These are phyloP conservation scores for Umbilicus rupestris DNA, from an alignment of 164 flowering plant species.

Conservation along the genomic window DNA sequence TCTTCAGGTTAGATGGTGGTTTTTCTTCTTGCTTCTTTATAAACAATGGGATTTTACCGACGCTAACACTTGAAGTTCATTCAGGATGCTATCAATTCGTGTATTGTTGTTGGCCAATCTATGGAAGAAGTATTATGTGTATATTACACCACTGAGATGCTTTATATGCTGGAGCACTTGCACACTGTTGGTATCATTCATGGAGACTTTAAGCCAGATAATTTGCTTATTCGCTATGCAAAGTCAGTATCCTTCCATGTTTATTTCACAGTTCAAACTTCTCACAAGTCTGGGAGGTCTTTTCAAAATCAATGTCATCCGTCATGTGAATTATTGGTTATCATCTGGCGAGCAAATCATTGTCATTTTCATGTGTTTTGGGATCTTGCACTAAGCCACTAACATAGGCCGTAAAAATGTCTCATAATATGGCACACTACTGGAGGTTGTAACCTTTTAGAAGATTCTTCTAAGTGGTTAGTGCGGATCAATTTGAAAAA, in stretches of 20 bases:
- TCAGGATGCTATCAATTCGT: conserved; percentile 93
- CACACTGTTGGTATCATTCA: conserved; percentile 75
- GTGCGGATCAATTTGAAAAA: neutral
- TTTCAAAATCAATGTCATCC: neutral
- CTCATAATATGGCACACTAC: neutral
- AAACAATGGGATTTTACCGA: conserved; percentile 1
- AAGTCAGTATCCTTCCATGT: conserved; percentile 31
- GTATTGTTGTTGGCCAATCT: conserved; percentile 41
- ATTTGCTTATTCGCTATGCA: conserved; percentile 76
- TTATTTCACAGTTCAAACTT: neutral
- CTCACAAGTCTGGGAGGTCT: neutral
- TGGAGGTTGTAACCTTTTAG: neutral
- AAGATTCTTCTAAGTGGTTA: neutral
- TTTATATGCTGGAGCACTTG: conserved; percentile 74
- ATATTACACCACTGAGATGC: conserved; percentile 89
- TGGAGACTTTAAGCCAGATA: conserved; percentile 98
- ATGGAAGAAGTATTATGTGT: conserved; percentile 92
- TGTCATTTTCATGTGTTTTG: neutral
- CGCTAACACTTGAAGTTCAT: conserved; percentile 7
- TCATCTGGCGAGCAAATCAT: neutral
- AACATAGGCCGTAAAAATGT: neutral
- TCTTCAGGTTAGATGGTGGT: conserved; percentile 50
- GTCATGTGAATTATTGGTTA: too few relatives aligned
- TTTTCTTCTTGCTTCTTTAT: neutral
- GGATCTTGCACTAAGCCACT: neutral